These are phyloP conservation scores for Fusarium duplospermum DNA, from an alignment of 2,329 filamentous ascomycete genomes.

Conservation along the genomic window DNA sequence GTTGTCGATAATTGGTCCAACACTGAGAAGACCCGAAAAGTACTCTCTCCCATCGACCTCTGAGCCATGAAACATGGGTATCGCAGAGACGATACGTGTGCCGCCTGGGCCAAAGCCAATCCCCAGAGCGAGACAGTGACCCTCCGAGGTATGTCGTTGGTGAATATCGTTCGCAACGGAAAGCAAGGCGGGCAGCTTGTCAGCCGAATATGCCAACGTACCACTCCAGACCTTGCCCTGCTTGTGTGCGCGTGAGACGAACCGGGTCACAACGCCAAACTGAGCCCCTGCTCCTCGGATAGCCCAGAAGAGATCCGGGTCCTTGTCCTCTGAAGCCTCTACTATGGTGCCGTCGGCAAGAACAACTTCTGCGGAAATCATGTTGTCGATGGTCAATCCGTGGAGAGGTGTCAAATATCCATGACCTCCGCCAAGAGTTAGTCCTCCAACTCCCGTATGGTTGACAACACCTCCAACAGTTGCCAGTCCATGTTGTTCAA, in stretches of 20 bases:
- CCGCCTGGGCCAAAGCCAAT: slow-evolving; percentile 38
- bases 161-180: slow-evolving; percentile 38
- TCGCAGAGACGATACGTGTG: slow-evolving; percentile 28
- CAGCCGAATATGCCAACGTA: slow-evolving; percentile 38
- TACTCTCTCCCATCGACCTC: slow-evolving; percentile 28
- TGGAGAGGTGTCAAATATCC: slow-evolving; percentile 66
- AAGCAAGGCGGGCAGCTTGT: slow-evolving; percentile 42
- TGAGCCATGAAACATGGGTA: slow-evolving; percentile 37
- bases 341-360: slow-evolving; percentile 51
- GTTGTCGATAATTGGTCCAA: slow-evolving; percentile 14
- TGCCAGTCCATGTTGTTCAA: slow-evolving; percentile 61
- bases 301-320: slow-evolving; percentile 61
- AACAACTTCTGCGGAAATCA: slow-evolving; percentile 54
- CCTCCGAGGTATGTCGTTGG: slow-evolving; percentile 19
- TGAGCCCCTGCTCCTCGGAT: slow-evolving; percentile 60
- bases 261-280: slow-evolving; percentile 57
- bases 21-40: slow-evolving; percentile 33
- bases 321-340: slow-evolving; percentile 52
- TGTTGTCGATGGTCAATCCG: slow-evolving; percentile 62
- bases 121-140: slow-evolving; percentile 40
- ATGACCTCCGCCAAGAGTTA: slow-evolving; percentile 69
- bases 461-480: slow-evolving; percentile 72
- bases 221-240: slow-evolving; percentile 50
- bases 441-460: slow-evolving; percentile 70
- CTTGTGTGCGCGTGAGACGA: slow-evolving; percentile 44